These are phyloP conservation scores for Pestalotiopsis sp. DNA, from an alignment of 2,329 filamentous ascomycete species.

Conservation along the genomic window DNA sequence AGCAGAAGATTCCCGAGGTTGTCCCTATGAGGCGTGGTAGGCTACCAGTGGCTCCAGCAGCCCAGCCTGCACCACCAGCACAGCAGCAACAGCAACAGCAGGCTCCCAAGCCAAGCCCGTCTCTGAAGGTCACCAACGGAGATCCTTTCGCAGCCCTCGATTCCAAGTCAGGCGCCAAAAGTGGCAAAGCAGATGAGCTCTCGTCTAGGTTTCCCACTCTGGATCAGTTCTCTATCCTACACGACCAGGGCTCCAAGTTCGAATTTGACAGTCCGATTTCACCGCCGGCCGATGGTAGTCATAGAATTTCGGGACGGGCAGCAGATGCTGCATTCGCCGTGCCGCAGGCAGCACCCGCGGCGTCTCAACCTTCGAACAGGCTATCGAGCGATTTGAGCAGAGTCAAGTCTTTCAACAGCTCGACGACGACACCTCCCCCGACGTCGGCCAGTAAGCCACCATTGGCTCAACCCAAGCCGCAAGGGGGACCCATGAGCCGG, in stretches of 20 bases:
- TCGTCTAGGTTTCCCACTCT: slow-evolving; percentile 86
- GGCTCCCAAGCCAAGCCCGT: slow-evolving; percentile 61
- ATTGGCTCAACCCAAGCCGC: slow-evolving; percentile 43
- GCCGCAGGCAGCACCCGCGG: slow-evolving; percentile 31
- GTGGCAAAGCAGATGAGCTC: slow-evolving; percentile 72
- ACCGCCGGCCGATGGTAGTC: slow-evolving; percentile 57
- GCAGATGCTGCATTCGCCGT: slow-evolving; percentile 82
- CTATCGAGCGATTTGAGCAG: slow-evolving; percentile 33
- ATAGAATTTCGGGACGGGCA: slow-evolving; percentile 73
- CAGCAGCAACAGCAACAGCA: slow-evolving; percentile 10
- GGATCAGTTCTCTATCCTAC: slow-evolving; percentile 88
- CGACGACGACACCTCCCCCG: slow-evolving; percentile 33
- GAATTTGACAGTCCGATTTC: slow-evolving; percentile 71
- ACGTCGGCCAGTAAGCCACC: slow-evolving; percentile 34
- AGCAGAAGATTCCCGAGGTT: slow-evolving; percentile 81
- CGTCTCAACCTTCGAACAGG: slow-evolving; percentile 31
- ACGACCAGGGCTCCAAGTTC: slow-evolving; percentile 83
- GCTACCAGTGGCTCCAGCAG: slow-evolving; percentile 59
- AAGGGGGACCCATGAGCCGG: slow-evolving; percentile 51
- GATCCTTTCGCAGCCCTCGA: slow-evolving; percentile 95
- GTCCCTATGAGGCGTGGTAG: slow-evolving; percentile 91
- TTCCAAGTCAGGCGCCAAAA: slow-evolving; percentile 54
- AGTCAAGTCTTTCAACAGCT: slow-evolving; percentile 27
- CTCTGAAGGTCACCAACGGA: slow-evolving; percentile 68
- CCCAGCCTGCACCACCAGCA: slow-evolving; percentile 20